Evolutionary conservation across 2,329 filamentous ascomycete genomes (phyloP).

Genomic region (Aspergillus latus): DNA sequence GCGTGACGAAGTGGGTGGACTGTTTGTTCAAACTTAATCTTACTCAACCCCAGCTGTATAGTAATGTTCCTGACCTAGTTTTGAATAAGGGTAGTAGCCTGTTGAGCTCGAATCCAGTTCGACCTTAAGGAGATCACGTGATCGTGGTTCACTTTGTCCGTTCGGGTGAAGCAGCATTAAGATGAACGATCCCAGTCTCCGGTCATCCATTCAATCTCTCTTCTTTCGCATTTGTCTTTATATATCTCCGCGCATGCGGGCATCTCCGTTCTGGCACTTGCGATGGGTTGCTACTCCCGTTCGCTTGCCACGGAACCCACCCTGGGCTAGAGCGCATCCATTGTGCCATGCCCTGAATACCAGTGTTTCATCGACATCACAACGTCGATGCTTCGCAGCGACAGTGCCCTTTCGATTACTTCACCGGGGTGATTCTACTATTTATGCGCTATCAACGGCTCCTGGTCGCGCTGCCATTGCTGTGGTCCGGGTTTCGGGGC

Average conservation of each 20-base stretch:
- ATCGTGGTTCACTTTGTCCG: too few relatives aligned
- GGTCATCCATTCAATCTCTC: too few relatives aligned
- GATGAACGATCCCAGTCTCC: too few relatives aligned
- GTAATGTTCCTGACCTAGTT: too few relatives aligned
- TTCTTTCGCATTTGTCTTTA: not conserved
- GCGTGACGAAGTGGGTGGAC: constrained; percentile 24
- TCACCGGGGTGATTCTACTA: constrained; percentile 56
- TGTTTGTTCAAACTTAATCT: not conserved
- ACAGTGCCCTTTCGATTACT: constrained; percentile 18
- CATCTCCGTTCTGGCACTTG: constrained; percentile 20
- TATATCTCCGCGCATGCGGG: constrained; percentile 33
- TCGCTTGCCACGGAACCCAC: constrained; percentile 26
- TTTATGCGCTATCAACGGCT: constrained; percentile 89
- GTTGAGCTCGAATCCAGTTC: too few relatives aligned
- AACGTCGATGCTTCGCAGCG: constrained; percentile 26
- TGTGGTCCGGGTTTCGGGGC: constrained; percentile 81
- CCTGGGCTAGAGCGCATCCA: constrained; percentile 14
- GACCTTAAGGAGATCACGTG: too few relatives aligned
- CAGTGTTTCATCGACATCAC: constrained; percentile 6
- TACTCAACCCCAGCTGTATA: too few relatives aligned
- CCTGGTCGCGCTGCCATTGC: constrained; percentile 86
- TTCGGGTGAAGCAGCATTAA: too few relatives aligned
- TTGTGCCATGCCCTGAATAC: constrained; percentile 16
- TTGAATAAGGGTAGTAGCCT: too few relatives aligned
- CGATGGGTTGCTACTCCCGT: constrained; percentile 27